Percentiles rank a stretch among this genome's conserved stretches.
phyloP scores from a whole-genome alignment of 176 grass and related monocot genomes.

The Oryza rufipogon region DNA sequence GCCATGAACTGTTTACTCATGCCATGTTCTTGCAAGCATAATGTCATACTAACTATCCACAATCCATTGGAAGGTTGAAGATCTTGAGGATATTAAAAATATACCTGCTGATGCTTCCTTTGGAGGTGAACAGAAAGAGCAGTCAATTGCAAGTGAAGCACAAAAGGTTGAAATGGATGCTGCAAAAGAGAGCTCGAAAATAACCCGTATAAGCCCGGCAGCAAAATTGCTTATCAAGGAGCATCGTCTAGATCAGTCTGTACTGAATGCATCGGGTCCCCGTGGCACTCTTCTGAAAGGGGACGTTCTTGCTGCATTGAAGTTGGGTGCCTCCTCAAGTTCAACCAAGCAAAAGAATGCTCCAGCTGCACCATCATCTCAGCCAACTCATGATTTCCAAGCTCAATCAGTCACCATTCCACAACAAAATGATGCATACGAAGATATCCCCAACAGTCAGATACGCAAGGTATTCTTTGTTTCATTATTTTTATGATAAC shows the following conservation, averaged over 20 bases:
- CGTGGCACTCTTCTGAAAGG: slow-evolving; percentile 97
- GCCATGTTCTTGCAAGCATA: neutral
- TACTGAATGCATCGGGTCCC: slow-evolving; percentile 76
- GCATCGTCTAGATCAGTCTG: slow-evolving; percentile 66
- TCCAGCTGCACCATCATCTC: slow-evolving; percentile 40
- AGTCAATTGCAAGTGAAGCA: slow-evolving; percentile 43
- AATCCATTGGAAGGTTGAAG: slow-evolving; percentile 76
- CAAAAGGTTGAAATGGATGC: slow-evolving; percentile 47
- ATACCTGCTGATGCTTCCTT: slow-evolving; percentile 72
- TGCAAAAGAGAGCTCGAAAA: slow-evolving; percentile 44
- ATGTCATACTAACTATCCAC: slow-evolving; percentile 14
- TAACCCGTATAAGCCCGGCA: slow-evolving; percentile 80
- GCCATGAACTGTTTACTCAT: neutral
- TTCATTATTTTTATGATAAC: slow-evolving; percentile 22
- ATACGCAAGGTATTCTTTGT: slow-evolving; percentile 83
- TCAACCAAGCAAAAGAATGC: slow-evolving; percentile 55
- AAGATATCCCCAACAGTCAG: slow-evolving; percentile 88
- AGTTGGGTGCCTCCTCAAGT: slow-evolving; percentile 52
- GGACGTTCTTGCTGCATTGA: slow-evolving; percentile 79
- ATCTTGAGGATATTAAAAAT: slow-evolving; percentile 70
- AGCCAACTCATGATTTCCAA: slow-evolving; percentile 51
- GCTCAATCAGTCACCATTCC: slow-evolving; percentile 36
- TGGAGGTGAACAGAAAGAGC: slow-evolving; percentile 61
- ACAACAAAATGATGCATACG: slow-evolving; percentile 52
- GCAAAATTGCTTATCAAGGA: slow-evolving; percentile 93